Base-by-base conservation (phyloP, 2,329 filamentous ascomycete genomes). In the Ceratocystis papillata region DNA sequence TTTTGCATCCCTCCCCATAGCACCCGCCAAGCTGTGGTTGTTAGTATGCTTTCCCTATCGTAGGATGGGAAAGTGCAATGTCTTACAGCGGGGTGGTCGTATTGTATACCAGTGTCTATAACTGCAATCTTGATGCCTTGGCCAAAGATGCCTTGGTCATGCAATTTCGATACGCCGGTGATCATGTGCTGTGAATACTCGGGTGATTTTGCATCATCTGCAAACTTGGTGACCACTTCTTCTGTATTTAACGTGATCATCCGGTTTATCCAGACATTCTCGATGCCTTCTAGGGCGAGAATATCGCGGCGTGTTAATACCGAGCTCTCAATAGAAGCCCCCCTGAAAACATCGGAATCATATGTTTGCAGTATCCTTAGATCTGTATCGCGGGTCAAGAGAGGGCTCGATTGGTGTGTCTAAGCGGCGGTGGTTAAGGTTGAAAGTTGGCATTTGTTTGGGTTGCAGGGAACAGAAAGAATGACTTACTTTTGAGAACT, bases 311-410 rank as follows among this genome's bases (percentile, higher is more conserved):
- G 76, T 20, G 76, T 72, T 48, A 76, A 61, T 65, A 82, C 75
- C 63, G 79, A 73, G 70, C 83, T 77, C 70, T 80, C 77, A 67
- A 83, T 77, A 1, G 81, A 82, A 1, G 77, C 77, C 62, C 81
- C 81, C 69, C 79, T 80, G 76, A 83, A 83, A 25, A 83, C 74
- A 33, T 65, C 64, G 69, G 77, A 75, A 70, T 76, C 80, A 68
- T 48, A 65, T 48, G 64, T 65, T 37, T 55, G 55, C 10, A 46
- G 33, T 5, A 65, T 45, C 15, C 55, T 60, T 12, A 65, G 17
- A 25, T 20, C 30, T 2, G 28, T 20, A 44, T 50, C 28, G 2
- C 64, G 64, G 12, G 37, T 44, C 17, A 15, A 2, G 1, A 65
- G 55, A 17, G 37, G 44, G 20, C 22, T 65, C 7, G 57, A 46